phyloP scores from a whole-genome alignment of 768 basidiomycete genomes.

The Rhizopogon vulgaris region DNA sequence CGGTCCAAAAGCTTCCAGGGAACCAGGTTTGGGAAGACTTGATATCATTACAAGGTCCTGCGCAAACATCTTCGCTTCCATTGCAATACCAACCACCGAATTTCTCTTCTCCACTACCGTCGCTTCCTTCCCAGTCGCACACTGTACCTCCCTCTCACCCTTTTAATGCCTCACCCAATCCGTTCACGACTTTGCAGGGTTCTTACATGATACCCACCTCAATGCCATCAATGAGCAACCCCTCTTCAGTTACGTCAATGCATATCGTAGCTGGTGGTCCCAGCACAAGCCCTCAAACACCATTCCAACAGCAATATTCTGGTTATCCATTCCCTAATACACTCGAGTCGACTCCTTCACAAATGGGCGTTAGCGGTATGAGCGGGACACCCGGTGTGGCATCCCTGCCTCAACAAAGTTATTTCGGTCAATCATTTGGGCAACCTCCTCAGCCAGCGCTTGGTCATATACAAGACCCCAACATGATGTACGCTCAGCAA shows the following conservation, averaged over 20 bases:
- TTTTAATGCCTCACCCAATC: slow-evolving; percentile 6
- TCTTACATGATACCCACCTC: slow-evolving; percentile 2
- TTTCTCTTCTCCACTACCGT: neutral
- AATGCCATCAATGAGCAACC: neutral
- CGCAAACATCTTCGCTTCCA: slow-evolving; percentile 37
- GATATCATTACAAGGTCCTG: slow-evolving; percentile 38
- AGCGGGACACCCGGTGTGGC: neutral
- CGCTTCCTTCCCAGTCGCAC: slow-evolving; percentile 14
- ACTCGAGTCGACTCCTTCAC: neutral
- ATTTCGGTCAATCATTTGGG: neutral
- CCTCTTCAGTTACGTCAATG: slow-evolving; percentile 8
- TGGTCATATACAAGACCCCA: neutral
- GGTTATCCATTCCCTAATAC: slow-evolving; percentile 7
- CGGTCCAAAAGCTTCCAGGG: slow-evolving; percentile 15
- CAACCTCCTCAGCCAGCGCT: neutral
- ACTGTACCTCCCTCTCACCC: slow-evolving; percentile 6
- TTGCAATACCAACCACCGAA: slow-evolving; percentile 30
- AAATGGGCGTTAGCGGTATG: neutral
- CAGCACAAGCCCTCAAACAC: slow-evolving; percentile 17
- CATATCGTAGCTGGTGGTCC: slow-evolving; percentile 18
- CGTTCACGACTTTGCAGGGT: slow-evolving; percentile 15
- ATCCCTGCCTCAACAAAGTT: neutral
- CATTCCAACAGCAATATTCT: slow-evolving; percentile 19
- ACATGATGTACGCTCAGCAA: neutral
- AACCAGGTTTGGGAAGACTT: slow-evolving; percentile 55